Conservation (phyloP, 2,329 filamentous ascomycete species). For the Shiraia sp. region DNA sequence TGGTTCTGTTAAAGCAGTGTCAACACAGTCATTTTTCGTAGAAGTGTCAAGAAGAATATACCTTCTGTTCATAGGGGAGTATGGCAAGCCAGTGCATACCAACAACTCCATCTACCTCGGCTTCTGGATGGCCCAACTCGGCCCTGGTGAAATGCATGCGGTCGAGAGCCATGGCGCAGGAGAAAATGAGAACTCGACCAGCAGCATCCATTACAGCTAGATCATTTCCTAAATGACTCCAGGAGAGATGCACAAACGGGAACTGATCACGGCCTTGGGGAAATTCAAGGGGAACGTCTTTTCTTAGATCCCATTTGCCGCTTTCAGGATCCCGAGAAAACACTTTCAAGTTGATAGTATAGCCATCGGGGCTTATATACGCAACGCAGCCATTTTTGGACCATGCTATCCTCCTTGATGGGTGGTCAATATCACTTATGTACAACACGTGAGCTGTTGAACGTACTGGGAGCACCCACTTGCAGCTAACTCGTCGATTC, state of each 20-base stretch:
- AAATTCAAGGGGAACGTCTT: constrained; percentile 69
- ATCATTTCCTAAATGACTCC: constrained; percentile 77
- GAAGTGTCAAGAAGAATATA: constrained; percentile 8
- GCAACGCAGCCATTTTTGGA: constrained; percentile 86
- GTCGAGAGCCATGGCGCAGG: constrained; percentile 73
- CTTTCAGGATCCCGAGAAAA: constrained; percentile 69
- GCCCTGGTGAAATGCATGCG: constrained; percentile 65
- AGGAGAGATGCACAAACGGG: constrained; percentile 77
- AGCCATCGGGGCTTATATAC: constrained; percentile 73
- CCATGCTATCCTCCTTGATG: constrained; percentile 76
- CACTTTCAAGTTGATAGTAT: constrained; percentile 71
- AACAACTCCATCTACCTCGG: constrained; percentile 77
- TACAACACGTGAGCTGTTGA: background rate
- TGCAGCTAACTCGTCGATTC: constrained; percentile 75
- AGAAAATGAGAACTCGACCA: constrained; percentile 76
- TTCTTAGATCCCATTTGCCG: constrained; percentile 76
- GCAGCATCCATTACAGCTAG: constrained; percentile 80
- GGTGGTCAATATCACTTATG: constrained; percentile 5
- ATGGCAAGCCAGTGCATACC: constrained; percentile 80
- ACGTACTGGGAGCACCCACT: constrained; percentile 82
- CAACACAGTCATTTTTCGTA: background rate
- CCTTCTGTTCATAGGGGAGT: constrained; percentile 47
- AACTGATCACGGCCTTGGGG: constrained; percentile 64
- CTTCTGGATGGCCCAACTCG: constrained; percentile 68
- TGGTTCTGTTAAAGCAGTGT: constrained; percentile 30